phyloP scores from a whole-genome alignment of 148 eudicot genomes.

The Vaccinium macrocarpon region DNA sequence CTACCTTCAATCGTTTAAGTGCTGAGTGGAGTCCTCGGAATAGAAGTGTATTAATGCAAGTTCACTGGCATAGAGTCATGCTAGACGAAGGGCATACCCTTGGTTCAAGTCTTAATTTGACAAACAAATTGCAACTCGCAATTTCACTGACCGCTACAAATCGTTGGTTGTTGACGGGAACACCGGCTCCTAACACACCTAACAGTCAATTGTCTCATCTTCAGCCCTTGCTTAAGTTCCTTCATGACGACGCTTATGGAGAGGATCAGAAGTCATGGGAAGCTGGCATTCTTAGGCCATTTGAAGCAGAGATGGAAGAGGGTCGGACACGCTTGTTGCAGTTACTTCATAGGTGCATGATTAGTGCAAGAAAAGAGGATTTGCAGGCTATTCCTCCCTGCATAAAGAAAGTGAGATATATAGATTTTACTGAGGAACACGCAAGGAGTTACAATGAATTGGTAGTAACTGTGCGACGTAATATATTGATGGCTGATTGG shows the following conservation, averaged over 20 bases:
- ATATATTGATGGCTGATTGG: slow-evolving; percentile 96
- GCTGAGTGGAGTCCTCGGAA: slow-evolving; percentile 83
- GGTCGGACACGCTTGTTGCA: slow-evolving; percentile 75
- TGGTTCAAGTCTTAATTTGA: slow-evolving; percentile 82
- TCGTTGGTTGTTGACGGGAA: slow-evolving; percentile 96
- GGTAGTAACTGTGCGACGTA: slow-evolving; percentile 85
- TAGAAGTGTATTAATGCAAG: slow-evolving; percentile 77
- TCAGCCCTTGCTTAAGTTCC: slow-evolving; percentile 84
- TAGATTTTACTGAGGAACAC: slow-evolving; percentile 75
- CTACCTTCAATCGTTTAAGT: slow-evolving; percentile 84
- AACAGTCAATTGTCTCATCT: slow-evolving; percentile 82
- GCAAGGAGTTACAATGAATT: slow-evolving; percentile 88
- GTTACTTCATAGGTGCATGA: slow-evolving; percentile 87
- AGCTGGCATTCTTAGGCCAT: slow-evolving; percentile 75
- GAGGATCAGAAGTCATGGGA: slow-evolving; percentile 80
- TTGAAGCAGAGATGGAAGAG: slow-evolving; percentile 92
- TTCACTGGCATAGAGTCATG: slow-evolving; percentile 88
- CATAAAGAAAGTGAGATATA: slow-evolving; percentile 59
- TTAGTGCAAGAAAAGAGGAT: slow-evolving; percentile 89
- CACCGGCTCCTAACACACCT: slow-evolving; percentile 95
- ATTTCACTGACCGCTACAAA: slow-evolving; percentile 73
- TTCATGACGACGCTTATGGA: slow-evolving; percentile 88
- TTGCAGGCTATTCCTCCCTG: slow-evolving; percentile 86
- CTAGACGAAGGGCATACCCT: slow-evolving; percentile 99
- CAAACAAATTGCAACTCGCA: slow-evolving; percentile 86